Percentiles rank a stretch among this genome's conserved stretches.
These are phyloP conservation scores for Pestalotiopsis sp. DNA, from an alignment of 2,329 filamentous ascomycete genomes.

Conservation along the genomic window DNA sequence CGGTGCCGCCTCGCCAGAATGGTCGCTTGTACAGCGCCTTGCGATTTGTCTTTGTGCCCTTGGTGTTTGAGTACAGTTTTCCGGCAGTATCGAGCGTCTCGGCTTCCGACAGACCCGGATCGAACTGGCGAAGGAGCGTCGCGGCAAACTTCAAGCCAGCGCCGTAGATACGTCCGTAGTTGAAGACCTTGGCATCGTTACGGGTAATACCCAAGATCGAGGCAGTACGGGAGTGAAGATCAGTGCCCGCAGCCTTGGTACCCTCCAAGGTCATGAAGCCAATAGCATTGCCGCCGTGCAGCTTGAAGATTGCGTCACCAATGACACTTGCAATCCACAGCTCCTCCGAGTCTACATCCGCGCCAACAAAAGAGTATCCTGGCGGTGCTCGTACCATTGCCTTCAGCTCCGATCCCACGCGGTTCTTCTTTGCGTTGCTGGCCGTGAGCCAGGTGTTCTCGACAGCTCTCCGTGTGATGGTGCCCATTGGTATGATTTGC, in stretches of 20 bases:
- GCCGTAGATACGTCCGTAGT: conserved; percentile 98
- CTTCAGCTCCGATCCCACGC: conserved; percentile 95
- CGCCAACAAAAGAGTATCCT: conserved; percentile 92
- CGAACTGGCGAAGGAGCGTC: conserved; percentile 90
- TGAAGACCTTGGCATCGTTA: conserved; percentile 97
- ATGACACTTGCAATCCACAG: conserved; percentile 97
- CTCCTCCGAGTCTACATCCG: conserved; percentile 96
- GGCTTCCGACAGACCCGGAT: conserved; percentile 77
- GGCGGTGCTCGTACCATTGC: conserved; percentile 92
- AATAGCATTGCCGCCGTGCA: conserved; percentile 95
- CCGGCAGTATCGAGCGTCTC: conserved; percentile 77
- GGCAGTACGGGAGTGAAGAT: conserved; percentile 92
- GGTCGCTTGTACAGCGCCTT: conserved; percentile 71
- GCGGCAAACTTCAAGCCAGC: conserved; percentile 92
- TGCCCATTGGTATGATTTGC: conserved; percentile 97
- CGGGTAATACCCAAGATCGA: conserved; percentile 89
- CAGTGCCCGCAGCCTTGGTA: conserved; percentile 90
- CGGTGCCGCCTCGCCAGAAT: conserved; percentile 96
- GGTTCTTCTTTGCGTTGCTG: conserved; percentile 93
- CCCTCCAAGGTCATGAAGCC: conserved; percentile 99
- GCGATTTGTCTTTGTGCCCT: conserved; percentile 81
- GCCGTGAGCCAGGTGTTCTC: conserved; percentile 99
- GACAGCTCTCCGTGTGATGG: conserved; percentile 89
- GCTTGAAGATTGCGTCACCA: conserved; percentile 90
- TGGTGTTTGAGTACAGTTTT: conserved; percentile 85